A percentile compares a stretch with the other conserved stretches of the same genome.
Conservation (phyloP, 2,329 filamentous ascomycete species). For the Cladorrhinum sp. region DNA sequence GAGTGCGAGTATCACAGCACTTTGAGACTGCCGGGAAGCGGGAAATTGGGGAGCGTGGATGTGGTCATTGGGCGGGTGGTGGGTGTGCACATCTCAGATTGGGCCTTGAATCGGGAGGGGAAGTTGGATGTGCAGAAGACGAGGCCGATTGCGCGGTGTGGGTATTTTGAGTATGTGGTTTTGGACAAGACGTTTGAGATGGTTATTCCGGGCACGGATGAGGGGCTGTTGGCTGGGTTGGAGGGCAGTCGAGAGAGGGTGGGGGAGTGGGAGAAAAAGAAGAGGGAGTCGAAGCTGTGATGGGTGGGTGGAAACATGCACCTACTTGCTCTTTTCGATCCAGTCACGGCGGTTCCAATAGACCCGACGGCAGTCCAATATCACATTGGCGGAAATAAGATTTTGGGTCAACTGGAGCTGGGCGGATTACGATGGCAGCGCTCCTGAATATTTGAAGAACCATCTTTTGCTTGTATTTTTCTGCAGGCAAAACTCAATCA, state of each 20-base stretch:
- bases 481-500: no score
- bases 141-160: conserved; percentile 57
- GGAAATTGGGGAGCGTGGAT: conserved; percentile 56
- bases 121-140: conserved; percentile 55
- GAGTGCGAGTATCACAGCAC: conserved; percentile 57
- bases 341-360: no score
- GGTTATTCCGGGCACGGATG: conserved; percentile 42
- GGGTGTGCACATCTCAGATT: conserved; percentile 55
- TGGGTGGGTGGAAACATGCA: no score
- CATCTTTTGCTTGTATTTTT: no score
- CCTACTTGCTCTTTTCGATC: no score
- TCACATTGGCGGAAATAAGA: no score
- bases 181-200: conserved; percentile 58
- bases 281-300: background rate
- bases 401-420: no score
- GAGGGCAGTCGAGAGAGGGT: conserved; percentile 19
- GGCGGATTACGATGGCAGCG: no score
- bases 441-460: no score
- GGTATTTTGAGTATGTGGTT: conserved; percentile 58
- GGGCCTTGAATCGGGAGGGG: conserved; percentile 49
- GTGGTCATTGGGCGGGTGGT: conserved; percentile 56
- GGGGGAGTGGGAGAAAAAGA: background rate
- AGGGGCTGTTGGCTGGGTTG: conserved; percentile 21
- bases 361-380: no score
- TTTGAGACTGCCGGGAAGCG: conserved; percentile 51